These are phyloP conservation scores for Knufia petricola DNA, from an alignment of 2,329 filamentous ascomycete species.

Conservation along the genomic window DNA sequence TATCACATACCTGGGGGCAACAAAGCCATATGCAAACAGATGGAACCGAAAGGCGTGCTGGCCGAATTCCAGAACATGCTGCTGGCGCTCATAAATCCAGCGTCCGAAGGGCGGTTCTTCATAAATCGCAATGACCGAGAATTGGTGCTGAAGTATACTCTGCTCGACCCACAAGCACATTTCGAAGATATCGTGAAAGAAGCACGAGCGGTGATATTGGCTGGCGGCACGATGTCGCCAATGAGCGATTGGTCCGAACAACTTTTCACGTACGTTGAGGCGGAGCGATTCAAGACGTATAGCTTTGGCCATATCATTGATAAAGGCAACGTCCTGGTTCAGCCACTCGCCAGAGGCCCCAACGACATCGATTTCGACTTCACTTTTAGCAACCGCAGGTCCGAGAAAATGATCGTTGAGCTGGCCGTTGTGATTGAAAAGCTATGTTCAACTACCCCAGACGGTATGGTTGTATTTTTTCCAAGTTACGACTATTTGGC, in stretches of 20 bases:
- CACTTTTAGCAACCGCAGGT: constrained; percentile 67
- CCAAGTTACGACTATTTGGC: constrained; percentile 88
- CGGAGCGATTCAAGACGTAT: constrained; percentile 60
- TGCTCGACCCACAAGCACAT: constrained; percentile 83
- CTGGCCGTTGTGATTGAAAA: constrained; percentile 65
- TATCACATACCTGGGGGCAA: constrained; percentile 16
- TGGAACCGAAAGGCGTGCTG: constrained; percentile 33
- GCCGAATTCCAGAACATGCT: constrained; percentile 62
- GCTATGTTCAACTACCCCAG: constrained; percentile 64
- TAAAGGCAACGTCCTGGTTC: constrained; percentile 66
- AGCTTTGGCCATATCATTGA: constrained; percentile 96
- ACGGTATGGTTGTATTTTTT: constrained; percentile 90
- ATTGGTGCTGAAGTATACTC: constrained; percentile 67
- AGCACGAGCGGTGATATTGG: constrained; percentile 78
- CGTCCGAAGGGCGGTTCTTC: constrained; percentile 55
- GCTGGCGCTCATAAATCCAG: constrained; percentile 74
- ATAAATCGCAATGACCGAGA: constrained; percentile 39
- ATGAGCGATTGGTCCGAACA: constrained; percentile 84
- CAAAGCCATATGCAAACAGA: constrained; percentile 27
- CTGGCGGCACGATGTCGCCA: constrained; percentile 95
- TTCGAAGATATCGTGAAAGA: constrained; percentile 80
- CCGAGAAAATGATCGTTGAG: constrained; percentile 59
- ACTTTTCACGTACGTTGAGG: constrained; percentile 65
- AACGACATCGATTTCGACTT: constrained; percentile 63
- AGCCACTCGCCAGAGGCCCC: constrained; percentile 50